Evolutionary conservation across 73 alveolate genomes (phyloP), one percentile per base, ranked within the genome.

Genomic region (Paramecium biaurelia): DNA sequence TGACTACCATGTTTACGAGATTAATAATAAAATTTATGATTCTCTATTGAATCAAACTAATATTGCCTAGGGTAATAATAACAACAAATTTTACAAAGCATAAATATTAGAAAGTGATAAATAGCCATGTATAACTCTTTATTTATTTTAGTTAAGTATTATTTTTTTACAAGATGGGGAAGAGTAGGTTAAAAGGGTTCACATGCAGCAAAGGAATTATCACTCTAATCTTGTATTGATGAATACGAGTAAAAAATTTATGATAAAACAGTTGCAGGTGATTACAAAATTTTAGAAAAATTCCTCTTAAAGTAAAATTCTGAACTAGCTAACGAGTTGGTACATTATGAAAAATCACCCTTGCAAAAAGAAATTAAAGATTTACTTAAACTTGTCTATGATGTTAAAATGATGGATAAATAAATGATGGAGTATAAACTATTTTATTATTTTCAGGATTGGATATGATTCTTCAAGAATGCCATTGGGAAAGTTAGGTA

Each of bases 401-500:
- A 72, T 72, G 9, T 72, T 21, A 72, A 72, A 20, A 72, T 72
- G 86, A 72, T 72, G 86, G 86, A 72, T 37, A 32, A 21, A 38
- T 10, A 72, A 35, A 72, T 72, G 86, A 21, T 38, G 32, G 86
- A 72, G 84, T 63, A 63, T 63, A 12, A 3, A 63, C 0, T 3
- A 30, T 32, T 26, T 26, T 20, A 26, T 24, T 30, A 30, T 7
- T 30, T 63, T 63, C 26, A 63, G 84, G 58, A 86, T 86, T 26
- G 93, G 93, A 37, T 86, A 86, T 86, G 93, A 86, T 59, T 63
- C 93, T 20, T 47, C 63, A n/a, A 59, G 45, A 49, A 86, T 86
- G 93, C 93, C 93, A 5, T 86, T 86, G 70, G 93, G 93, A 20
- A 59, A 86, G 20, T 63, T 86, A 26, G 93, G 67, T 20, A 63